These are phyloP conservation scores for Malus hybrid DNA, from an alignment of 331 rosid genomes.

Conservation along the genomic window DNA sequence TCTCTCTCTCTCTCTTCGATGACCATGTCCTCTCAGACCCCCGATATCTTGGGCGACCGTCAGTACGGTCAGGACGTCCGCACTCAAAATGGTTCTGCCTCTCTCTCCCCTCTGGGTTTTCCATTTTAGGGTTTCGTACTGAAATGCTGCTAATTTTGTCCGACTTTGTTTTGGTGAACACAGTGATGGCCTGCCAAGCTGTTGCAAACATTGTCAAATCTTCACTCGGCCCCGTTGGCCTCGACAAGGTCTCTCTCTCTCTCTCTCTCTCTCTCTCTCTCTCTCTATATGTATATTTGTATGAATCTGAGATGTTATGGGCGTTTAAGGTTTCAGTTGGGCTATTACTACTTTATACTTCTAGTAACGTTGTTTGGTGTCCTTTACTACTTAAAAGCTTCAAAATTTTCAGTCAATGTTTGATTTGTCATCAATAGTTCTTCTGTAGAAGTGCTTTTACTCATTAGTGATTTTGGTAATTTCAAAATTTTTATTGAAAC, in stretches of 20 bases:
- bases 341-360: background rate
- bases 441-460: background rate
- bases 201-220: constrained; percentile 89
- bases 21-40: constrained; percentile 39
- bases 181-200: constrained; percentile 91
- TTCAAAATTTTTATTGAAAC: background rate
- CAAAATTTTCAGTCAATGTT: background rate
- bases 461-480: background rate
- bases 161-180: constrained; percentile 5
- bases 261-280: background rate
- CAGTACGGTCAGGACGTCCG: constrained; percentile 70
- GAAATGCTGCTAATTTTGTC: background rate
- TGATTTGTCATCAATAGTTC: background rate
- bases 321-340: background rate
- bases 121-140: background rate
- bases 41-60: constrained; percentile 52
- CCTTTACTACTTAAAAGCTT: background rate
- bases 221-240: constrained; percentile 96
- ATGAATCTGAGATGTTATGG: background rate
- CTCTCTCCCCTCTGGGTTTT: background rate
- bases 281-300: background rate
- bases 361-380: background rate
- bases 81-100: constrained; percentile 64
- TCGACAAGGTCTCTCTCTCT: constrained; percentile 60
- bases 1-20: constrained; percentile 1